Base-by-base conservation (phyloP, 805 yeast species). In the Clavispora santaluciae region DNA sequence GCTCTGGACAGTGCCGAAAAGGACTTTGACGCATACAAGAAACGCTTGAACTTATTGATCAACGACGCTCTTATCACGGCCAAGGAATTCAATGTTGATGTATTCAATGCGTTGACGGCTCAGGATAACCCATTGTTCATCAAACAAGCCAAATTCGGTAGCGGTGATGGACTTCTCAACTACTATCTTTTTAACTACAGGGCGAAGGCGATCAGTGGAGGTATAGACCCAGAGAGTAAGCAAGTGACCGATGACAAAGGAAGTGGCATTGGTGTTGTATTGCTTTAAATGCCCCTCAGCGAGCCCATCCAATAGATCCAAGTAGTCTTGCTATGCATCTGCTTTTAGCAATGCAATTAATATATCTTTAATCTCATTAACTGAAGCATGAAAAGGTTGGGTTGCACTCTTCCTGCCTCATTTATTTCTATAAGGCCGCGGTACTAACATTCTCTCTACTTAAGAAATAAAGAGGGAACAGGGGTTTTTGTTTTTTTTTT, bases 131-230 rank as follows among this genome's bases (percentile, higher is more conserved):
- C 88, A 12, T 66, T 85, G 44, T 88, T 93, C 66, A 69, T 93
- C 49, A 83, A 86, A 20, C 81, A 85, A 29, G 73, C 86, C 64
- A 86, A 87, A 59, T 93, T 93, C 60, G 96, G 96, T 24, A 77
- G 79, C 36, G 99, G 99, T 33, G 98, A 91, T 61, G 99, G 99
- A 0, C 76, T 78, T 56, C 73, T 93, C 57, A 86, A 93, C 63
- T 93, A 85, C 63, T 93, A 93, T 59, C 67, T 93, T 49, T 93
- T 93, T 75, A 93, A 93, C 63, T 93, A 89, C 70, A 81, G 73
- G 57, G 82, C 95, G 4, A 78, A 78, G 63, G 89, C 88, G 3
- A 76, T 93, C 33, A 65, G 70, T 42, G 96, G 97, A 25, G 99
- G 99, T 6, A 64, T 87, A 20, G 79, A 78, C 44, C 63, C 70